Evolutionary conservation across 768 basidiomycete species (phyloP), one percentile per base, ranked within the genome.

Genomic region (Lyophyllum decastes): DNA sequence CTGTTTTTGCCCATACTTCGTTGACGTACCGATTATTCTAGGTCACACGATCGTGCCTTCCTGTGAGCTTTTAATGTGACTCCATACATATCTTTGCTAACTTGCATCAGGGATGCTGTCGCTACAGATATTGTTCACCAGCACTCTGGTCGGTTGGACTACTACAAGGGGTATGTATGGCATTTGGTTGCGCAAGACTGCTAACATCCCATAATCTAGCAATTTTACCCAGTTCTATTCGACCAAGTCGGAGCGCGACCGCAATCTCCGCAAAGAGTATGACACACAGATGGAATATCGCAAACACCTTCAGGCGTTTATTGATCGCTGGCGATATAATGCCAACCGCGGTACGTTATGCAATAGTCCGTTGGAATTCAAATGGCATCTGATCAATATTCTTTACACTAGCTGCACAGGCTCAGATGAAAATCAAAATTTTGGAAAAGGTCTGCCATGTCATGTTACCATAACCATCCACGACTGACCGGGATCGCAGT

Each of bases 141-240:
- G 72, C 95, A 98, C 70, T 94, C 90, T 0, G 89, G 82, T 53
- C 84, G 97, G 46, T 80, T 98, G 19, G 95, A 98, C 70, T 98
- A 98, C 76, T 98, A 95, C 79, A 97, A 98, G 78, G 97, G 96
- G 86, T 90, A 66, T 25, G 76, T 62, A n/a, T 38, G 5, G 12
- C 21, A 33, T 16, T 17, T 27, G 2, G 45, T 22, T 22, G 4
- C 26, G 30, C 33, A 24, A 8, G 16, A 25, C 46, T 2, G 52
- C 26, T 50, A 60, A 26, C 59, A 54, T 43, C 66, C 53, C 26
- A 7, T 9, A 22, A 45, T 41, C 34, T 62, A 93, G 91, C 57
- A 98, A 98, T 76, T 99, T 98, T 73, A 88, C 92, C 1, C 95
- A 98, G 71, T 98, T 99, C 82, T 98, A 99, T 70, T 95, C 96